A percentile compares a stretch with the other conserved stretches of the same genome.
phyloP scores from a whole-genome alignment of 768 basidiomycete species.

The Naganishia friedmannii region DNA sequence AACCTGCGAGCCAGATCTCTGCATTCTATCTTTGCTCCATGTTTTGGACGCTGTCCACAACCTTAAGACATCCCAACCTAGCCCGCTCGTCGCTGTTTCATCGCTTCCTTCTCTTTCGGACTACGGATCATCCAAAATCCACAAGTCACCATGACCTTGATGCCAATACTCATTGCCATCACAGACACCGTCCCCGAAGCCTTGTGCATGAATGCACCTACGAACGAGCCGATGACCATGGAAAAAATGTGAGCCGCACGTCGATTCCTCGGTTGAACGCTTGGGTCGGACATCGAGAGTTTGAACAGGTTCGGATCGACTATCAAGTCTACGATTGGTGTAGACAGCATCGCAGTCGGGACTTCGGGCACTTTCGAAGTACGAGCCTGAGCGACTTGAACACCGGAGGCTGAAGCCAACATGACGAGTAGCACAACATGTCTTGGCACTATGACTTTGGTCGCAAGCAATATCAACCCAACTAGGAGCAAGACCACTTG shows the following conservation, averaged over 20 bases:
- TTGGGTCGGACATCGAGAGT: neutral
- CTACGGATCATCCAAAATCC: slow-evolving; percentile 6
- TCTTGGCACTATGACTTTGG: neutral
- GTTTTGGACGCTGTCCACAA: neutral
- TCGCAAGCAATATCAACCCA: neutral
- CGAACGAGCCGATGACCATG: slow-evolving; percentile 1
- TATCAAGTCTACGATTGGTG: slow-evolving; percentile 10
- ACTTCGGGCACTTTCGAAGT: neutral
- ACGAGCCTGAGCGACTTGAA: slow-evolving; percentile 13
- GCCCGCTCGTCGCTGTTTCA: neutral
- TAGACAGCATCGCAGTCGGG: slow-evolving; percentile 8
- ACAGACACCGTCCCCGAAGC: neutral
- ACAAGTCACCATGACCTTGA: neutral
- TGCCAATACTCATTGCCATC: neutral
- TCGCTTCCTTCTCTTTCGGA: neutral
- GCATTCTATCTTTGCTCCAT: neutral
- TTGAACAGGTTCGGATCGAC: slow-evolving; percentile 13
- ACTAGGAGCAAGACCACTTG: neutral
- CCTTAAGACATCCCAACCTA: neutral
- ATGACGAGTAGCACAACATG: neutral
- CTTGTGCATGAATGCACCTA: slow-evolving; percentile 9
- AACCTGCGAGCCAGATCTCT: too few species aligned
- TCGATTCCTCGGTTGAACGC: slow-evolving; percentile 7
- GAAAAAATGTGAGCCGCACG: neutral
- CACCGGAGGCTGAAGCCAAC: neutral